Percentiles rank a stretch among this genome's conserved stretches.
These are phyloP conservation scores for Narthecium ossifragum DNA, from an alignment of 106 monocot species.

Conservation along the genomic window DNA sequence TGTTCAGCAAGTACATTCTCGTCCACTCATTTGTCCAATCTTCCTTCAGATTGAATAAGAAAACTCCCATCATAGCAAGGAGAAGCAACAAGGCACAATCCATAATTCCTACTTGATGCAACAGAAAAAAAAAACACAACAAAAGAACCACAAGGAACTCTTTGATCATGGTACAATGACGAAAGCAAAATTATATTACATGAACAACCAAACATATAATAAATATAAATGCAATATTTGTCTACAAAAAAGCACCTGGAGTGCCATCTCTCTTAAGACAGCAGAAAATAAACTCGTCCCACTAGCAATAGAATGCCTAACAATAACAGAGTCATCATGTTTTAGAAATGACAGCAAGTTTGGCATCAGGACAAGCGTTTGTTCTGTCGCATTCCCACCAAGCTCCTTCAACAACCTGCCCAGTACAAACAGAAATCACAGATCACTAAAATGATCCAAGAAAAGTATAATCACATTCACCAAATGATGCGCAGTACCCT, in stretches of 20 bases:
- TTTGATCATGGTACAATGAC: background rate
- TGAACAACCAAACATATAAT: conserved; percentile 8
- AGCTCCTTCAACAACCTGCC: conserved; percentile 74
- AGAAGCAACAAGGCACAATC: too few species aligned
- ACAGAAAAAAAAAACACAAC: background rate
- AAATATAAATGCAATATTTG: conserved; percentile 36
- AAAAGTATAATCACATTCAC: too few species aligned
- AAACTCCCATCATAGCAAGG: too few species aligned
- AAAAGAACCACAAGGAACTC: too few species aligned
- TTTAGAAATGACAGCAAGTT: conserved; percentile 67
- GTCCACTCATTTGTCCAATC: too few species aligned
- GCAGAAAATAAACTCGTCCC: conserved; percentile 78
- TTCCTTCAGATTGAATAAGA: too few species aligned
- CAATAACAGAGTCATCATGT: conserved; percentile 59
- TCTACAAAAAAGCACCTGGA: conserved; percentile 91
- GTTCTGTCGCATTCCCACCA: conserved; percentile 38
- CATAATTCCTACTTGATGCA: too few species aligned
- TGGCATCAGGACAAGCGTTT: conserved; percentile 60
- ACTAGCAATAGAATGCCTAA: conserved; percentile 80
- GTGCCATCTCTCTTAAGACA: conserved; percentile 91
- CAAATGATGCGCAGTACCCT: too few species aligned
- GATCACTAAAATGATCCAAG: too few species aligned
- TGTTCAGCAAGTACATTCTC: too few species aligned
- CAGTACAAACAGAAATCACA: too few species aligned
- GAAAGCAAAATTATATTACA: background rate